phyloP scores from a whole-genome alignment of 2,329 filamentous ascomycete species.

The Scedosporium minutisporum region DNA sequence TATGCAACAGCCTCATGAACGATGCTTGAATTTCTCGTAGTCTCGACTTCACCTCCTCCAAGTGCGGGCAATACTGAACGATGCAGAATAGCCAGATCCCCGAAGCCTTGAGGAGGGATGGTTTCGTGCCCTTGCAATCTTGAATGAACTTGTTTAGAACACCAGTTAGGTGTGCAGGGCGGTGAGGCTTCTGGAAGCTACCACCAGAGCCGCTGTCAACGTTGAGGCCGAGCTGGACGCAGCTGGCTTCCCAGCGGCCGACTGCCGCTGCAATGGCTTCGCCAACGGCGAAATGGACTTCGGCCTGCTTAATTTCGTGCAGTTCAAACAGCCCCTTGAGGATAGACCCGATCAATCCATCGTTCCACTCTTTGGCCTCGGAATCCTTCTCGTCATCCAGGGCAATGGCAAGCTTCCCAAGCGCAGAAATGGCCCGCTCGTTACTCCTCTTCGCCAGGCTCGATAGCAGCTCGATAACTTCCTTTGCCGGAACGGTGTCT shows the following conservation, averaged over 20 bases:
- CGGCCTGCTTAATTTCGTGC: constrained; percentile 75
- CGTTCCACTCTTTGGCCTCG: constrained; percentile 25
- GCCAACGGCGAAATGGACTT: constrained; percentile 83
- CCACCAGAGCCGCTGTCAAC: constrained; percentile 43
- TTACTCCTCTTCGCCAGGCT: constrained; percentile 68
- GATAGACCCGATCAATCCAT: constrained; percentile 40
- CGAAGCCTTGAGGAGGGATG: constrained; percentile 79
- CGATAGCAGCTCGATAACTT: constrained; percentile 53
- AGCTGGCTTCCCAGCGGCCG: constrained; percentile 74
- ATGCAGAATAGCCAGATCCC: constrained; percentile 92
- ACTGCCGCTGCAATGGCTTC: constrained; percentile 75
- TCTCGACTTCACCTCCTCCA: constrained; percentile 61
- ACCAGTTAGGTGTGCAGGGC: constrained; percentile 32
- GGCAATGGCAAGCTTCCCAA: constrained; percentile 67
- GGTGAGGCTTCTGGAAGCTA: constrained; percentile 27
- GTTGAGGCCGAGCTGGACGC: constrained; percentile 65
- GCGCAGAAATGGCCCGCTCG: constrained; percentile 68
- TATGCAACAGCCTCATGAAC: constrained; percentile 79
- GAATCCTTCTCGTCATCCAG: constrained; percentile 31
- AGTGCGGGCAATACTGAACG: constrained; percentile 78
- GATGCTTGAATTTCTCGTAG: constrained; percentile 73
- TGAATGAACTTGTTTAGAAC: constrained; percentile 64
- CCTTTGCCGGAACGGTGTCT: constrained; percentile 16
- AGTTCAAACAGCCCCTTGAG: constrained; percentile 62
- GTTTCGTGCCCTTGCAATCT: constrained; percentile 77